These are phyloP conservation scores for Tylopilus felleus DNA, from an alignment of 768 basidiomycete species.

Conservation along the genomic window DNA sequence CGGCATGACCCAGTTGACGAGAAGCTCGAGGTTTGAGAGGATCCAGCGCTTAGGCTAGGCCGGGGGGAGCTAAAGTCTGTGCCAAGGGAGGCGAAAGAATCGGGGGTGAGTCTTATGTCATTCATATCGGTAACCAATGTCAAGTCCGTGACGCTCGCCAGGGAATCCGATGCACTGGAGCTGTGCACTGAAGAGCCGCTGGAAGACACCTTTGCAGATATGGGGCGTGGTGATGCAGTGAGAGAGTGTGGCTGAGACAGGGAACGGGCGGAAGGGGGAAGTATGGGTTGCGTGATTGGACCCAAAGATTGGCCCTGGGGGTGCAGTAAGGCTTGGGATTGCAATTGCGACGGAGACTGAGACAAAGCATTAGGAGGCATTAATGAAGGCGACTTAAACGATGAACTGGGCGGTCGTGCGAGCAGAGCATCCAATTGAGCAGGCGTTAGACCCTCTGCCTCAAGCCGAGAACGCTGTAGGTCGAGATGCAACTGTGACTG, in stretches of 20 bases:
- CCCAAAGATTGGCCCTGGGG: conserved; percentile 17
- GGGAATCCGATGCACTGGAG: conserved; percentile 10
- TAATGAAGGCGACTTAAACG: conserved; percentile 26
- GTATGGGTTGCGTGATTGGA: conserved; percentile 21
- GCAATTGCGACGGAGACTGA: conserved; percentile 22
- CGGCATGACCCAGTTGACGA: conserved; percentile 22
- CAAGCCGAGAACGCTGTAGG: conserved; percentile 26
- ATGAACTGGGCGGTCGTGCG: conserved; percentile 20
- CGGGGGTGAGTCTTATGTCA: conserved; percentile 23
- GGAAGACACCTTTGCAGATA: conserved; percentile 24
- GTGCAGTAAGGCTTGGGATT: conserved; percentile 17
- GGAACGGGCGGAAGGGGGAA: conserved; percentile 19
- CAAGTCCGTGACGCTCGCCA: conserved; percentile 17
- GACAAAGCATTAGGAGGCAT: conserved; percentile 11
- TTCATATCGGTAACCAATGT: conserved; percentile 25
- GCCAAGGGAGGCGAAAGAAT: conserved; percentile 25
- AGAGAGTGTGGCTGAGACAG: conserved; percentile 29
- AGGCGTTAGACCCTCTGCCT: conserved; percentile 24
- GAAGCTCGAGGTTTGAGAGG: conserved; percentile 29
- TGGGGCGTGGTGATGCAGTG: conserved; percentile 25
- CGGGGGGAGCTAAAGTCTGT: conserved; percentile 25
- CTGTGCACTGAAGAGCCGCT: conserved; percentile 20
- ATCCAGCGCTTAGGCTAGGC: conserved; percentile 27
- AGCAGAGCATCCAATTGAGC: conserved; percentile 29
- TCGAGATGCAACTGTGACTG: conserved; percentile 26